Conservation (phyloP, 176 grass and related monocot species). For the Carex scoparia region DNA sequence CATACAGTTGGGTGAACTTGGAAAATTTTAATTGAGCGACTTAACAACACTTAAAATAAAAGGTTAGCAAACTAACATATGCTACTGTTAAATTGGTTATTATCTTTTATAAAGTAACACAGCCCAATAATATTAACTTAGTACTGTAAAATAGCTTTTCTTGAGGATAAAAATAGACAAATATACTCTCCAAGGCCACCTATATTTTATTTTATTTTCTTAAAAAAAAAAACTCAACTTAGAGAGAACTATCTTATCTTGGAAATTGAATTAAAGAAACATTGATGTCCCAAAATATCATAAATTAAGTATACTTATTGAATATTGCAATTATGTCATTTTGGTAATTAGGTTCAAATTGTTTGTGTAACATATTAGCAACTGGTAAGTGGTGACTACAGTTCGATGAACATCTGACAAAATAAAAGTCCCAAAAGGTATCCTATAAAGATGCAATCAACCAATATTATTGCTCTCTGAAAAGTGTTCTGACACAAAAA, state of each 20-base stretch:
- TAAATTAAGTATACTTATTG: not conserved
- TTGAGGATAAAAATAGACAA: not conserved
- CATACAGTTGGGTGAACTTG: not conserved
- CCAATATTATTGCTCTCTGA: slow-evolving; percentile 14
- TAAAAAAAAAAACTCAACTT: not conserved
- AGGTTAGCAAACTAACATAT: not conserved
- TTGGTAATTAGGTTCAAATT: not conserved
- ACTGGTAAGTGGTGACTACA: not conserved
- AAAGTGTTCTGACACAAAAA: slow-evolving; percentile 22
- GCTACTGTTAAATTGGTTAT: not conserved
- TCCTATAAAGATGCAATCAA: slow-evolving; percentile 25
- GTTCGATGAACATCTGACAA: not conserved
- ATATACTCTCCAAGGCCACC: not conserved
- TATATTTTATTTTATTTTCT: not conserved
- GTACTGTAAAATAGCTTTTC: not conserved
- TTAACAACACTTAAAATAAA: not conserved
- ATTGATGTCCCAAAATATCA: not conserved
- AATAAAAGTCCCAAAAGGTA: slow-evolving; percentile 5
- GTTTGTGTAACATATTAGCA: not conserved
- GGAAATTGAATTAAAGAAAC: not conserved
- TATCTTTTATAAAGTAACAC: not conserved
- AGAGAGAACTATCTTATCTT: not conserved
- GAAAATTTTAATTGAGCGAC: not conserved
- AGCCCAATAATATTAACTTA: not conserved
- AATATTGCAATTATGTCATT: slow-evolving; percentile 2